A percentile compares a stretch with the other conserved stretches of the same genome.
Conservation (phyloP, 148 eudicot genomes). For the Rhododendron molle region DNA sequence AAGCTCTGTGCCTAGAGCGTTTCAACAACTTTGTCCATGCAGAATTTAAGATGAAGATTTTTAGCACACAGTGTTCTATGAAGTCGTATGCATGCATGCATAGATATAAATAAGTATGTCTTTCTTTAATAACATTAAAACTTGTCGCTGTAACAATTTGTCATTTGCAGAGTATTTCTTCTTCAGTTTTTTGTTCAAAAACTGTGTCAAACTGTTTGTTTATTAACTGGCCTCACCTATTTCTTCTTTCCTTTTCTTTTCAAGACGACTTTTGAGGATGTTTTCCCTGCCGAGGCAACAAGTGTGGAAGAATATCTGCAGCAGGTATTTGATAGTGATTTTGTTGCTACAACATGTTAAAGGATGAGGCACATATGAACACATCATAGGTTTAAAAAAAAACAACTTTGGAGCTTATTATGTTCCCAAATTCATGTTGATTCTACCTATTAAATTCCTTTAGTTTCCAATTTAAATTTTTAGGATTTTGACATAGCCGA, state of each 20-base stretch:
- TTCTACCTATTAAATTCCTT: not conserved
- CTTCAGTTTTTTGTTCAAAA: not conserved
- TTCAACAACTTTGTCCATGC: not conserved
- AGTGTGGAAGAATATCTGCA: conserved; percentile 87
- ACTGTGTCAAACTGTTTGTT: conserved; percentile 1
- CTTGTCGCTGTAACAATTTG: not conserved
- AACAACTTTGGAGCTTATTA: not conserved
- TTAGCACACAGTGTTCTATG: not conserved
- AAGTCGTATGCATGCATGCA: not conserved
- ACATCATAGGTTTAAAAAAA: not conserved
- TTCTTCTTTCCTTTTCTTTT: conserved; percentile 8
- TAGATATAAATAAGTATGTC: too few species aligned
- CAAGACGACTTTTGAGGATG: conserved; percentile 94
- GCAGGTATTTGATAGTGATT: conserved; percentile 47
- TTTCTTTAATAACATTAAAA: not conserved
- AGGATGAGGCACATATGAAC: not conserved
- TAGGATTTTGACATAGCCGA: not conserved
- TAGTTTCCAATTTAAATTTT: not conserved
- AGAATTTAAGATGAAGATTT: not conserved
- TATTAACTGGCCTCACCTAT: not conserved
- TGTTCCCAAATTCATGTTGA: not conserved
- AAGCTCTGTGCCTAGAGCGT: not conserved
- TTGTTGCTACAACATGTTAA: not conserved
- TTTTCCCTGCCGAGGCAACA: conserved; percentile 95
- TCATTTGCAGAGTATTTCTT: not conserved